These are phyloP conservation scores for Amoebophrya sp. DNA, from an alignment of 169 alveolate genomes.

Conservation along the genomic window DNA sequence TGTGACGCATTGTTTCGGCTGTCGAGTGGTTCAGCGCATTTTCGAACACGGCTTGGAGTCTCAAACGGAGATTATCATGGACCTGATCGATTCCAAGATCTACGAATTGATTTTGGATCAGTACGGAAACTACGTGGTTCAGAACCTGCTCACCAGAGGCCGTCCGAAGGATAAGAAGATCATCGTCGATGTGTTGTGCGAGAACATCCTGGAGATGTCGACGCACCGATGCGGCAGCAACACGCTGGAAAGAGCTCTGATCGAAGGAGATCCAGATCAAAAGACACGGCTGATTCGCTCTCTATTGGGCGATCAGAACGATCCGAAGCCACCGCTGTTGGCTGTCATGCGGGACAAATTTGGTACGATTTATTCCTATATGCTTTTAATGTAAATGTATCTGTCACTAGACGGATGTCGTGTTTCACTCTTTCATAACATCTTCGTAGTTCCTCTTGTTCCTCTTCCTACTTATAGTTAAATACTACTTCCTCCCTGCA, in stretches of 20 bases:
- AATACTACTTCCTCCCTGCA: background rate
- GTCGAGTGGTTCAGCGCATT: conserved; percentile 66
- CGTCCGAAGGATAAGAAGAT: background rate
- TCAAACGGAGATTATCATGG: background rate
- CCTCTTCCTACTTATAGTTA: too few relatives aligned
- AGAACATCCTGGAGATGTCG: background rate
- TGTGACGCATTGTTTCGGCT: conserved; percentile 66
- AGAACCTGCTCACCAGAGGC: background rate
- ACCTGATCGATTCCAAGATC: background rate
- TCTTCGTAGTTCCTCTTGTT: too few relatives aligned
- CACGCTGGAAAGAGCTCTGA: conserved; percentile 17
- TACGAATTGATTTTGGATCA: background rate
- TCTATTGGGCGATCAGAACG: background rate
- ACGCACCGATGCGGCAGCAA: background rate
- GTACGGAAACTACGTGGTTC: conserved; percentile 12
- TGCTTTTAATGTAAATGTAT: too few relatives aligned
- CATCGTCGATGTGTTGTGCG: background rate
- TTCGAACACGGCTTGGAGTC: conserved; percentile 42
- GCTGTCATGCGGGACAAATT: background rate
- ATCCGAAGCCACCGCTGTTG: background rate
- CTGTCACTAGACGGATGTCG: too few relatives aligned
- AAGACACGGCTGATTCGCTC: background rate
- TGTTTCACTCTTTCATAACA: too few relatives aligned
- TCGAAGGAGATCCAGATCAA: background rate
- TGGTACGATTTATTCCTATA: background rate